Evolutionary conservation across 805 yeast species (phyloP), one percentile per base, ranked within the genome.

Genomic region (Candida insectorum): DNA sequence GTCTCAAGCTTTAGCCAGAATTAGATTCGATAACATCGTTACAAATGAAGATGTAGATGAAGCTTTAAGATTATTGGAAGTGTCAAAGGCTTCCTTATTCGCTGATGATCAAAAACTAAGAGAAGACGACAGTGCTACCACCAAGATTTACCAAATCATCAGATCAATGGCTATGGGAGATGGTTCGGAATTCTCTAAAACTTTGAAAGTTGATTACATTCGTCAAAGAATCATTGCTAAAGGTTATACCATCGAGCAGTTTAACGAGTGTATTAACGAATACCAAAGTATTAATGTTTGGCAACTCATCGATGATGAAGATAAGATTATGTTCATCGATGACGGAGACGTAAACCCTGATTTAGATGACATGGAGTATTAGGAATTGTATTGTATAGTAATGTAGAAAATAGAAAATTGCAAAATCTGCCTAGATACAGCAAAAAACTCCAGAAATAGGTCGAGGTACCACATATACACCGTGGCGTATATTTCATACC

Each of bases 1-100:
- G 72, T 76, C 98, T 1, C 97, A 91, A 63, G 98, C 97, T 1
- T 71, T 85, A 43, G 97, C 98, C 0, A 75, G 96, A 49, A 71
- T 93, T 38, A 73, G 97, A 52, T 86, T 93, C 55, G 80, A 81
- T 37, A 71, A 81, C 41, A 62, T 53, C 13, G 97, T 93, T 6
- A 71, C 68, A 20, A 62, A 70, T 26, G 85, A 77, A 37, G 97
- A 93, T 59, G 96, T 93, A 25, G 97, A 93, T 52, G 99, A 93
- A 63, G 96, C 98, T 0, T 66, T 93, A 51, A 76, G 98, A 51
- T 72, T 93, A 45, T 69, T 81, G 37, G 81, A 81, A 48, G 95
- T 85, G 10, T 86, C 96, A n/a, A 85, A 89, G 60, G 79, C 60
- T 38, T 83, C 96, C 6, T 70, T 91, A 49, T 74, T 75, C 43